A percentile compares a stretch with the other conserved stretches of the same genome.
These are phyloP conservation scores for Onygenales sp. DNA, from an alignment of 2,329 filamentous ascomycete genomes.

Conservation along the genomic window DNA sequence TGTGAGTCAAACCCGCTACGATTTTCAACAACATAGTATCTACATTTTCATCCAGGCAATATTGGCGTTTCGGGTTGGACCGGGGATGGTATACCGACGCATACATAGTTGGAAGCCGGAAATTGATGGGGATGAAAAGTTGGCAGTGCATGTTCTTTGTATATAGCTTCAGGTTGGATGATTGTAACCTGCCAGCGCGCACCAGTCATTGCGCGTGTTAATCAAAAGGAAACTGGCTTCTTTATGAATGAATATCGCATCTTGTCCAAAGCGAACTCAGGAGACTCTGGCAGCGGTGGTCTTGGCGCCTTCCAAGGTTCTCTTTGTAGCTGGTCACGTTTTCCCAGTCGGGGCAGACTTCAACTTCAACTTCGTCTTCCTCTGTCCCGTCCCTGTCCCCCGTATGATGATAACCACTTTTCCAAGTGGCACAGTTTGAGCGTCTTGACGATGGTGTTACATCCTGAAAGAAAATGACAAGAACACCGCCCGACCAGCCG, in stretches of 20 bases:
- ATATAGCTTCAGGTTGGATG: neutral
- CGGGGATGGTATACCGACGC: neutral
- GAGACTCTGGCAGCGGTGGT: neutral
- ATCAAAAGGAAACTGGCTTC: no score
- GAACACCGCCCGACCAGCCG: neutral
- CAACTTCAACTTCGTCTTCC: neutral
- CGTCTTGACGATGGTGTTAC: neutral
- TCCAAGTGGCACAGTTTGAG: neutral
- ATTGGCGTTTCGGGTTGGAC: neutral
- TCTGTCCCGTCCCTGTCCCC: no score
- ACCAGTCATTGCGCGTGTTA: no score
- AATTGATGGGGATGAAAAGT: neutral
- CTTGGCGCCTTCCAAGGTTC: neutral
- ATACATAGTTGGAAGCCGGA: neutral
- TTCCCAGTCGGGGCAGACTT: neutral
- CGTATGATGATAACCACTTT: no score
- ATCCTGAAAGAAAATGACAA: neutral
- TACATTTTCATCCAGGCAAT: neutral
- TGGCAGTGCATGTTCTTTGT: neutral
- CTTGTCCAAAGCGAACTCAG: neutral
- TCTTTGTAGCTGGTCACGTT: neutral
- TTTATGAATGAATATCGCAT: no score
- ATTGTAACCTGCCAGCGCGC: neutral
- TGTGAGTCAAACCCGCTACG: slow-evolving; percentile 46
- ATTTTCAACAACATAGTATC: neutral